Evolutionary conservation across 2,329 filamentous ascomycete genomes (phyloP).

Genomic region (Talaromyces pinophilus): DNA sequence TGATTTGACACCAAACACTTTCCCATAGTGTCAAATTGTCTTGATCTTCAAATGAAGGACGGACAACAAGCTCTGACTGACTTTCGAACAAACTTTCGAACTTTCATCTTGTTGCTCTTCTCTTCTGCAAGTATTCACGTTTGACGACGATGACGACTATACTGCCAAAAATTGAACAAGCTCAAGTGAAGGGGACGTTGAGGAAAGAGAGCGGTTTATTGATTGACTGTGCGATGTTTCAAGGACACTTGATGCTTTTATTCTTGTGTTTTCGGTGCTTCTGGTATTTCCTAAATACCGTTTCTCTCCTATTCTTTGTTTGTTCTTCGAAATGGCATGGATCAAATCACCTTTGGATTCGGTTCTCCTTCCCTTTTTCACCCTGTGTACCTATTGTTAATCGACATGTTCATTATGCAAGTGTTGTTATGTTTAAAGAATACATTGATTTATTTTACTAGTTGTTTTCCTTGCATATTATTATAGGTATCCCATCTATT

Average conservation of each 20-base stretch:
- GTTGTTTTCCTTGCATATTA: not conserved
- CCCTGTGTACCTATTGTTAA: conserved; percentile 8
- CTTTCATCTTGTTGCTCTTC: not conserved
- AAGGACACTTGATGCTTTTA: not conserved
- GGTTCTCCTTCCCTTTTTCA: not conserved
- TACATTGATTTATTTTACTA: not conserved
- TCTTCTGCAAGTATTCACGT: conserved; percentile 9
- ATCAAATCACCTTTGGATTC: not conserved
- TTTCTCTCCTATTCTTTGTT: not conserved
- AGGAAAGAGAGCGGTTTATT: not conserved
- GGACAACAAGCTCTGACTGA: not conserved
- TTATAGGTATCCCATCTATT: not conserved
- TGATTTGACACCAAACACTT: not conserved
- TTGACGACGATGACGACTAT: conserved; percentile 13
- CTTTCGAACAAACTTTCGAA: not conserved
- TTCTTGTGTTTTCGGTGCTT: conserved; percentile 2
- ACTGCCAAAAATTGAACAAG: conserved; percentile 5
- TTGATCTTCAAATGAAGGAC: not conserved
- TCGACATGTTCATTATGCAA: conserved; percentile 4
- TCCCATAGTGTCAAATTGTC: not conserved
- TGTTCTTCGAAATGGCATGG: not conserved
- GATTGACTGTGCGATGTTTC: not conserved
- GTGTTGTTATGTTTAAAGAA: not conserved
- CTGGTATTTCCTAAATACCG: not conserved
- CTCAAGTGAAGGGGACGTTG: not conserved